phyloP scores from a whole-genome alignment of 768 basidiomycete genomes.

The Chiua virens region DNA sequence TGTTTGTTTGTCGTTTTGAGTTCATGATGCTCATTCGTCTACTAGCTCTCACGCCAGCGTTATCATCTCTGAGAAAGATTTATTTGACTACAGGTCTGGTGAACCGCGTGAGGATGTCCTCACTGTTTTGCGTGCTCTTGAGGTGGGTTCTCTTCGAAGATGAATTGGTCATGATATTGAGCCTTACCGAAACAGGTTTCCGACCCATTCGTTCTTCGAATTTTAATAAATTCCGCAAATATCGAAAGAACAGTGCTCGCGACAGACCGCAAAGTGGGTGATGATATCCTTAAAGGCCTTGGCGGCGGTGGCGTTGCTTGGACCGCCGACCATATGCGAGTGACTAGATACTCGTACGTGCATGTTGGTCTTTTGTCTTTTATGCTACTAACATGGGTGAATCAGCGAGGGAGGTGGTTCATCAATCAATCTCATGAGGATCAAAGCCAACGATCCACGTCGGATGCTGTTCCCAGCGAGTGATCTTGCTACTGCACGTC shows the following conservation, averaged over 20 bases:
- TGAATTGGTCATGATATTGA: neutral
- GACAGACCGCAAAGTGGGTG: conserved; percentile 59
- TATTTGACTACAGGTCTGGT: conserved; percentile 78
- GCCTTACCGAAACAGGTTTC: conserved; percentile 52
- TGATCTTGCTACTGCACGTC: conserved; percentile 48
- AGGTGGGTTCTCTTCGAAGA: conserved; percentile 45
- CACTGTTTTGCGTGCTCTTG: conserved; percentile 81
- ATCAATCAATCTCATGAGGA: conserved; percentile 39
- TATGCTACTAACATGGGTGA: neutral
- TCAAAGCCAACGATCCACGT: conserved; percentile 35
- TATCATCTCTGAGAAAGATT: conserved; percentile 65
- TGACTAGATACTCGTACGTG: conserved; percentile 65
- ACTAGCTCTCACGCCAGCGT: conserved; percentile 49
- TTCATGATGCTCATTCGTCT: conserved; percentile 9
- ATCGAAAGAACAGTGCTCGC: conserved; percentile 79
- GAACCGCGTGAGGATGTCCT: conserved; percentile 62
- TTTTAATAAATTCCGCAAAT: conserved; percentile 70
- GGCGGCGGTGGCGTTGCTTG: conserved; percentile 57
- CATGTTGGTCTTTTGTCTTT: neutral
- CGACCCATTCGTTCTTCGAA: conserved; percentile 71
- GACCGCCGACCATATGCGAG: conserved; percentile 61
- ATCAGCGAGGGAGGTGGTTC: conserved; percentile 68
- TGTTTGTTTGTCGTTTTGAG: conserved; percentile 27
- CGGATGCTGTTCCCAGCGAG: conserved; percentile 54
- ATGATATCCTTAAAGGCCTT: conserved; percentile 46